Percentiles rank a stretch among this genome's conserved stretches.
These are phyloP conservation scores for Sherardia arvensis DNA, from an alignment of 257 asterid species.

Conservation along the genomic window DNA sequence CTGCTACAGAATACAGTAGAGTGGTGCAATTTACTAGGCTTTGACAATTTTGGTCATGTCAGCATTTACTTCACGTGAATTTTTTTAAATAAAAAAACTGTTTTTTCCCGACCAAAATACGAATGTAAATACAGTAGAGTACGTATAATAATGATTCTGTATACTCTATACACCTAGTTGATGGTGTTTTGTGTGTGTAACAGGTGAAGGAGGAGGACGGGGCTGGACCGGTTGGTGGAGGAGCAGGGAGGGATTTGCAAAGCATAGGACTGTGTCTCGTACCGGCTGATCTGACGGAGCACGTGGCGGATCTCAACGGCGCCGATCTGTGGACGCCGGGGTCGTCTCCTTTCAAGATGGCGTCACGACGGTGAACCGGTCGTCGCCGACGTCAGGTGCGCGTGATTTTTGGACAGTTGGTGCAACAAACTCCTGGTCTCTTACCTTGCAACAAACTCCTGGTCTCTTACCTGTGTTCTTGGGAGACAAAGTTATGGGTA, in stretches of 20 bases:
- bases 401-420: not conserved
- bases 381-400: not conserved
- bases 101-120: too few species aligned
- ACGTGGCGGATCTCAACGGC: constrained; percentile 58
- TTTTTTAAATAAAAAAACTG: too few species aligned
- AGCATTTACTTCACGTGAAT: not conserved
- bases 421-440: not conserved
- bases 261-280: constrained; percentile 80
- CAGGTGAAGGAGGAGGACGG: constrained; percentile 27
- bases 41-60: not conserved
- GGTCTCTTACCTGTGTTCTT: not conserved
- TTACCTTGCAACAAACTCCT: not conserved
- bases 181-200: not conserved
- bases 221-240: constrained; percentile 1
- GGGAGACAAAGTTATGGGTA: not conserved
- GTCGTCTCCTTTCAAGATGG: not conserved
- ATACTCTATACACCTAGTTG: not conserved
- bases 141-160: too few species aligned
- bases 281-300: constrained; percentile 52
- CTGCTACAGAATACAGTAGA: not conserved
- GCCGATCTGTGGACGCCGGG: constrained; percentile 85
- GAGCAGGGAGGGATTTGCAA: constrained; percentile 29
- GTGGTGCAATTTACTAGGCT: not conserved
- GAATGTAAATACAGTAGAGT: too few species aligned
- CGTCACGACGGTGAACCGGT: not conserved